Conservation (phyloP, 208 protist genomes). For the Balamuthia mandrillaris region DNA sequence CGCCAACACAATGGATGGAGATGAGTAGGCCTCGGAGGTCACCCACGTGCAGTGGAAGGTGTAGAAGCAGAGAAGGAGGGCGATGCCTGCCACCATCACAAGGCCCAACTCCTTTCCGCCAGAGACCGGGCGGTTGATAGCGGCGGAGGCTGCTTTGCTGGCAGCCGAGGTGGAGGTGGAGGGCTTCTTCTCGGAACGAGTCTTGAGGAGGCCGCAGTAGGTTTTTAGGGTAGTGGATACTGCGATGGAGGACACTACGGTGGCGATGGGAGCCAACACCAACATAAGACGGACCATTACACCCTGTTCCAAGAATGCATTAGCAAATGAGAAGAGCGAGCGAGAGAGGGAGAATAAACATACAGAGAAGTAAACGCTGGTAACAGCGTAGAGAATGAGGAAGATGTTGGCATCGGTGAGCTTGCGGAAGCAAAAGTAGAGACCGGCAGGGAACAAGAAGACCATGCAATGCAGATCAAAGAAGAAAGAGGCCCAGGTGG, state of each 20-base stretch:
- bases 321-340: background rate
- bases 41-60: slow-evolving; percentile 81
- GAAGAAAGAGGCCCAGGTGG: slow-evolving; percentile 87
- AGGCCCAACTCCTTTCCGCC: slow-evolving; percentile 42
- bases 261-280: slow-evolving; percentile 80
- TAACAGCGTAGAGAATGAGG: slow-evolving; percentile 80
- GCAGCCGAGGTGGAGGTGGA: background rate
- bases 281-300: slow-evolving; percentile 88
- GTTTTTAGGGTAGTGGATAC: slow-evolving; percentile 54
- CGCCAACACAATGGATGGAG: slow-evolving; percentile 74
- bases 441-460: slow-evolving; percentile 81
- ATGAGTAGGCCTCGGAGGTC: slow-evolving; percentile 83
- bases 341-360: background rate
- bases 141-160: background rate
- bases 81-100: slow-evolving; percentile 54
- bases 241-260: slow-evolving; percentile 75
- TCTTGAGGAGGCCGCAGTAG: slow-evolving; percentile 50
- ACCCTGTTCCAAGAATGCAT: slow-evolving; percentile 41
- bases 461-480: slow-evolving; percentile 85
- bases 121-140: background rate
- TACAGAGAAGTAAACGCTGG: slow-evolving; percentile 83
- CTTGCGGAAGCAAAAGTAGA: slow-evolving; percentile 82
- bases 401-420: slow-evolving; percentile 80
- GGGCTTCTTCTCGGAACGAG: slow-evolving; percentile 22
- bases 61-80: slow-evolving; percentile 75